These are phyloP conservation scores for Suillus hirtellus DNA, from an alignment of 768 basidiomycete species.

Conservation along the genomic window DNA sequence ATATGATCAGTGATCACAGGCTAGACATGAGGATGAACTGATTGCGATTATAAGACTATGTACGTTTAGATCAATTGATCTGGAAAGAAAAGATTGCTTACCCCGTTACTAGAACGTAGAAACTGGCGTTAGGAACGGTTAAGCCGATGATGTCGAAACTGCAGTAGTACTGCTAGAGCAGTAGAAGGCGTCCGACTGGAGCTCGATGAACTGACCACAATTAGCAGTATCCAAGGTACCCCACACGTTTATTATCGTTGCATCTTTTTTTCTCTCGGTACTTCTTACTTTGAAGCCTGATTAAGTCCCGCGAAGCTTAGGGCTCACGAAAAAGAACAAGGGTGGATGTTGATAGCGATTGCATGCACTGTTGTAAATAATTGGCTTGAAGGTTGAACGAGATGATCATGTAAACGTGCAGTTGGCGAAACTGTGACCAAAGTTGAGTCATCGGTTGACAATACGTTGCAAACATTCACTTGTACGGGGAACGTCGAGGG, in stretches of 20 bases:
- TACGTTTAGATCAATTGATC: slow-evolving; percentile 18
- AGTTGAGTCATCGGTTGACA: neutral
- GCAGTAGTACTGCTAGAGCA: neutral
- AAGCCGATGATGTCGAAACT: slow-evolving; percentile 3
- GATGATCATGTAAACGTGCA: neutral
- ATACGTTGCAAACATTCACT: neutral
- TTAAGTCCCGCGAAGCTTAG: slow-evolving; percentile 6
- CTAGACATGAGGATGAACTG: slow-evolving; percentile 19
- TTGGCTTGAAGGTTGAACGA: neutral
- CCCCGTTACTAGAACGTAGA: neutral
- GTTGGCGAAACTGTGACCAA: no score
- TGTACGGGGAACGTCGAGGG: neutral
- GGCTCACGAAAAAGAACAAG: neutral
- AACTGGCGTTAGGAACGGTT: neutral
- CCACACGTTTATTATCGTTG: slow-evolving; percentile 8
- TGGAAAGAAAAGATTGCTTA: slow-evolving; percentile 5
- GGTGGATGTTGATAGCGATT: neutral
- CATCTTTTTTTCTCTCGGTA: slow-evolving; percentile 10
- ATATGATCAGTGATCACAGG: slow-evolving; percentile 2
- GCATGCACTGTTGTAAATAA: neutral
- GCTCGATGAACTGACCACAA: slow-evolving; percentile 11
- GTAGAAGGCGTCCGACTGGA: neutral
- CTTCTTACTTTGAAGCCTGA: slow-evolving; percentile 9
- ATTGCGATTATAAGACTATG: slow-evolving; percentile 9
- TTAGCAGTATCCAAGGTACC: slow-evolving; percentile 8